phyloP scores from a whole-genome alignment of 306 rosid genomes.

The Corylus americana region DNA sequence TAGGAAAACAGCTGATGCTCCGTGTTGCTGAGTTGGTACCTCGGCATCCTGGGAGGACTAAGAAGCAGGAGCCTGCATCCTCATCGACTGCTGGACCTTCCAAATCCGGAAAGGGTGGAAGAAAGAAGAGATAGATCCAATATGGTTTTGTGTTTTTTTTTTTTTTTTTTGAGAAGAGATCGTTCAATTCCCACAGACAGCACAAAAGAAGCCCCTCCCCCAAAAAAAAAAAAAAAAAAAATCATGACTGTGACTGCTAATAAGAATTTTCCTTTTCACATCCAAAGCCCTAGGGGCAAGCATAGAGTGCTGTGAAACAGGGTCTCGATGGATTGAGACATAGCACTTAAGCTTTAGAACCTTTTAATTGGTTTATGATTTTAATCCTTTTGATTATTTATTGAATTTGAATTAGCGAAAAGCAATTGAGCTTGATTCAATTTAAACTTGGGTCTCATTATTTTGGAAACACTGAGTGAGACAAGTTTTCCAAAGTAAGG shows the following conservation, averaged over 20 bases:
- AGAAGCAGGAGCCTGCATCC: slow-evolving; percentile 73
- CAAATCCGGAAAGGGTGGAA: slow-evolving; percentile 79
- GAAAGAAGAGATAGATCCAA: slow-evolving; percentile 61
- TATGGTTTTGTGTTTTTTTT: not conserved
- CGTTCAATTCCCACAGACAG: too few species aligned
- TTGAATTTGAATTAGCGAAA: too few species aligned
- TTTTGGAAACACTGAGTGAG: too few species aligned
- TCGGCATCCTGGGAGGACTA: slow-evolving; percentile 80
- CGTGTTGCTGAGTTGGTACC: slow-evolving; percentile 80
- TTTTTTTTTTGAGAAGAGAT: too few species aligned
- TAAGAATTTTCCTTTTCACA: not conserved
- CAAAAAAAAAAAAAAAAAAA: too few species aligned
- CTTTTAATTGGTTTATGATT: not conserved
- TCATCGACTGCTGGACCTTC: slow-evolving; percentile 67
- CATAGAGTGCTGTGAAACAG: not conserved
- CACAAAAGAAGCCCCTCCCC: too few species aligned
- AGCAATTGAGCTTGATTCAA: too few species aligned
- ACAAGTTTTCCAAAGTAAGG: too few species aligned
- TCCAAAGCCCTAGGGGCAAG: not conserved
- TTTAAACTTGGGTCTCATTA: too few species aligned
- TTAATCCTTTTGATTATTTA: not conserved
- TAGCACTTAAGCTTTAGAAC: not conserved
- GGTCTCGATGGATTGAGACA: not conserved
- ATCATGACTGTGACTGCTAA: not conserved
- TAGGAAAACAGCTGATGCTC: slow-evolving; percentile 80